Conservation (phyloP, 2,329 filamentous ascomycete species). For the Aspergillus sp. region DNA sequence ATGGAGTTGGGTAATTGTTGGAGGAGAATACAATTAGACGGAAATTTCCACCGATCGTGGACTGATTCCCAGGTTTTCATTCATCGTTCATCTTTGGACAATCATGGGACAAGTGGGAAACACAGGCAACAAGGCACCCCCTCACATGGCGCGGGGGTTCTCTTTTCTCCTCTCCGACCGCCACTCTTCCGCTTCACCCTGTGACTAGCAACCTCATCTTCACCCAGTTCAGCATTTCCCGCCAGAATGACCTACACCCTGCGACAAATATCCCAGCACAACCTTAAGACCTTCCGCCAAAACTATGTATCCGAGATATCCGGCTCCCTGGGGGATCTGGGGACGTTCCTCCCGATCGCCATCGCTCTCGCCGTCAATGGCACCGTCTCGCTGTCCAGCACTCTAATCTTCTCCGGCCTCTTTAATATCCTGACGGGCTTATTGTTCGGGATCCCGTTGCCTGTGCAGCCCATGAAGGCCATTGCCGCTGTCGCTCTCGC, state of each 20-base stretch:
- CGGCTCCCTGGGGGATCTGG: slow-evolving; percentile 83
- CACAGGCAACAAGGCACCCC: background rate
- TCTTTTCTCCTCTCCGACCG: background rate
- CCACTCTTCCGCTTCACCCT: background rate
- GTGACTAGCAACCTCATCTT: background rate
- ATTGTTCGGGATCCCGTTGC: slow-evolving; percentile 82
- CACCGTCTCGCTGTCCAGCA: slow-evolving; percentile 78
- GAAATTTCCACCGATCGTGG: too few relatives aligned
- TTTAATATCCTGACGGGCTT: slow-evolving; percentile 83
- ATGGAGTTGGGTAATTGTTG: too few relatives aligned
- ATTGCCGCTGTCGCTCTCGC: slow-evolving; percentile 89
- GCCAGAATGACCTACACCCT: slow-evolving; percentile 16
- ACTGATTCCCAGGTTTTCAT: too few relatives aligned
- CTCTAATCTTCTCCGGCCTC: slow-evolving; percentile 82
- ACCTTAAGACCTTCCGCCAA: slow-evolving; percentile 55
- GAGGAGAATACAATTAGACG: too few relatives aligned
- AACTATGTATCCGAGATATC: slow-evolving; percentile 75
- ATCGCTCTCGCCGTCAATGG: slow-evolving; percentile 76
- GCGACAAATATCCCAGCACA: slow-evolving; percentile 43
- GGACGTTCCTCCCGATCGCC: slow-evolving; percentile 84
- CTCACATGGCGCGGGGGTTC: background rate
- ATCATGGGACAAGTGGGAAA: background rate
- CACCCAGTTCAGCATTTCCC: slow-evolving; percentile 19
- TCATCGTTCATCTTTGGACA: too few relatives aligned
- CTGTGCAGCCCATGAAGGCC: slow-evolving; percentile 87